Evolutionary conservation across 257 asterid species (phyloP), one percentile per base, ranked within the genome.

Genomic region (Haberlea rhodopensis): DNA sequence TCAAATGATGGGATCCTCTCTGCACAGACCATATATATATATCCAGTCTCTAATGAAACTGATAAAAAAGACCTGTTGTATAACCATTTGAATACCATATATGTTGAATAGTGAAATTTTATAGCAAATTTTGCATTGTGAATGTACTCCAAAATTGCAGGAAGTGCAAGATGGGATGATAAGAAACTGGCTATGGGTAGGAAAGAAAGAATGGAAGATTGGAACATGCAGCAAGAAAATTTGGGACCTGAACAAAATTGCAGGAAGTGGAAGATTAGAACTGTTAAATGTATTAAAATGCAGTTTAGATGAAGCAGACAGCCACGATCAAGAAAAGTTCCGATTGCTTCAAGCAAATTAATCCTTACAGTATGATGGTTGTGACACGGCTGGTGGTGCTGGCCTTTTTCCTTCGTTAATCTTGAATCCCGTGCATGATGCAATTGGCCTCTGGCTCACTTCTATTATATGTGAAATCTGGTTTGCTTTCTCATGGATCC

Each of bases 201-300:
- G 97, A 87, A 86, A 73, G 98, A 91, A 54, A 86, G 96, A 65
- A 91, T 85, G 98, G 95, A 88, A 57, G 96, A 91, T 20, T 88
- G 97, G 96, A 88, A 90, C 83, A 51, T 54, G 85, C 96, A 91
- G 73, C 96, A 88, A 79, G 95, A 94, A 21, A 85, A 84, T 64
- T 60, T 77, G 74, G 94, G 92, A 57, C 55, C 70, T 5, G 97
- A 91, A 15, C 60, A 66, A 22, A 94, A 86, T 65, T 94, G 88
- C 53, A n/a, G n/a, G n/a, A n/a, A n/a, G n/a, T n/a, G n/a, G n/a
- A n/a, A n/a, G n/a, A n/a, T n/a, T n/a, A n/a, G n/a, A n/a, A n/a
- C 58, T 22, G 19, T 5, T 26, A 6, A 15, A 8, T 69, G 59
- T 78, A 48, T n/a, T 46, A 59, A 55, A 80, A 54, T 88, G 82